phyloP scores from a whole-genome alignment of 164 flowering plant species.

The Vitis rotundifolia region DNA sequence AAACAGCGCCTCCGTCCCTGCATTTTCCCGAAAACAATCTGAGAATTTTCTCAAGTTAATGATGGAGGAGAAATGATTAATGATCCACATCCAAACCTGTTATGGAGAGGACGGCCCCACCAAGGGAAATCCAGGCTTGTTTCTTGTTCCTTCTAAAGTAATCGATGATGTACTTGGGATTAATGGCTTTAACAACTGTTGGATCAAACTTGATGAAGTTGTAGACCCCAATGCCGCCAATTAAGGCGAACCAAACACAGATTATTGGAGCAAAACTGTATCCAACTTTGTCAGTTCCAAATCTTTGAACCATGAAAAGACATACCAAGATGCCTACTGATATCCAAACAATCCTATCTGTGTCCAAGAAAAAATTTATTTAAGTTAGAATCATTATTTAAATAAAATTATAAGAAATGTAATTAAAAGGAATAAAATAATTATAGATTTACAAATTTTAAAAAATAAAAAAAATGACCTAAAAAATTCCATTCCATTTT shows the following conservation, averaged over 20 bases:
- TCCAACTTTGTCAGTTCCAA: no score
- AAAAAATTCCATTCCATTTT: no score
- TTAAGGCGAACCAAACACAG: no score
- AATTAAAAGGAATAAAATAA: no score
- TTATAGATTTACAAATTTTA: no score
- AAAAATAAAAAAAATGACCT: no score
- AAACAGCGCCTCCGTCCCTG: slow-evolving; percentile 22
- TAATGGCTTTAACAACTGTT: slow-evolving; percentile 4
- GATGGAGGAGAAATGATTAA: no score
- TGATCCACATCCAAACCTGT: slow-evolving; percentile 11
- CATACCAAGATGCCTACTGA: slow-evolving; percentile 17
- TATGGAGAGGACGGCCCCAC: slow-evolving; percentile 14
- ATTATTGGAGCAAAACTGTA: no score
- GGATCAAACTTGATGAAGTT: slow-evolving; percentile 17
- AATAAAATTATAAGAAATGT: no score
- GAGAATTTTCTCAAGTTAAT: not conserved
- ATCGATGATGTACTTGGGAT: slow-evolving; percentile 18
- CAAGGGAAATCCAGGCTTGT: slow-evolving; percentile 27
- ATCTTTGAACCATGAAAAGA: slow-evolving; percentile 1
- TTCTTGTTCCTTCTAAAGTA: slow-evolving; percentile 17
- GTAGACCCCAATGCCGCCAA: not conserved
- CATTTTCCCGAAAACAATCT: not conserved
- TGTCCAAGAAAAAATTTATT: not conserved
- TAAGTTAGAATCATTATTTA: no score
- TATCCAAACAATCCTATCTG: slow-evolving; percentile 13